Evolutionary conservation across 2,329 filamentous ascomycete genomes (phyloP).

Genomic region (Talaromyces sp.): DNA sequence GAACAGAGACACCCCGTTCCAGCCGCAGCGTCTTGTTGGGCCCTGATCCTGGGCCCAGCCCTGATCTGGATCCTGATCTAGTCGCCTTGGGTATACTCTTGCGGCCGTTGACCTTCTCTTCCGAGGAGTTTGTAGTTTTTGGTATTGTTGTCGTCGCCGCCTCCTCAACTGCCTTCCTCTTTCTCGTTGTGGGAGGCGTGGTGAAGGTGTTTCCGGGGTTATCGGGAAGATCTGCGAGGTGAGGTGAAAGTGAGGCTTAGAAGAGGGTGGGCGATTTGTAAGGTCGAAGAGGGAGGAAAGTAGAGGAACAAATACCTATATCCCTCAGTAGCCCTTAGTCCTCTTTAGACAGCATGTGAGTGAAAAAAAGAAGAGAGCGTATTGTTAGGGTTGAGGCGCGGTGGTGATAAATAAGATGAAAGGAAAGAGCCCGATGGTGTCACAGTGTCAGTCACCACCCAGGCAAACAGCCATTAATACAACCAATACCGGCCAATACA

Average conservation of each 20-base stretch:
- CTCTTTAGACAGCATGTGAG: too few species aligned
- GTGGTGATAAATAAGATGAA: not conserved
- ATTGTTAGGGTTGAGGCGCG: not conserved
- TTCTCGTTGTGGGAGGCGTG: slow-evolving; percentile 53
- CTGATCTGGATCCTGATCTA: slow-evolving; percentile 20
- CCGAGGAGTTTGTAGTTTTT: not conserved
- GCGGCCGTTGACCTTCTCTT: slow-evolving; percentile 27
- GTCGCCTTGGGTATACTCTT: not conserved
- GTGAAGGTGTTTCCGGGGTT: slow-evolving; percentile 33
- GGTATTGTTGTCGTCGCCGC: slow-evolving; percentile 25
- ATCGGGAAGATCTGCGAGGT: slow-evolving; percentile 1
- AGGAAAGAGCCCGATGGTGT: not conserved
- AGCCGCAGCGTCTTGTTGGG: slow-evolving; percentile 23
- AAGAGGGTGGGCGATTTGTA: not conserved
- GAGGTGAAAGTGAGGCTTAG: not conserved
- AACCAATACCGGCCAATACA: not conserved
- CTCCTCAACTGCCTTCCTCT: slow-evolving; percentile 53
- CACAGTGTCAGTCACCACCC: not conserved
- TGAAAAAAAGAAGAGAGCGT: not conserved
- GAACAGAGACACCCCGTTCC: slow-evolving; percentile 23
- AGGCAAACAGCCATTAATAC: not conserved
- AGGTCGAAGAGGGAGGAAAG: not conserved
- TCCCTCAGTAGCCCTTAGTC: not conserved
- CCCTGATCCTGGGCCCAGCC: slow-evolving; percentile 26
- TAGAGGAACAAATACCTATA: not conserved